These are phyloP conservation scores for Eucalyptus lansdowneana DNA, from an alignment of 345 rosid species.

Conservation along the genomic window DNA sequence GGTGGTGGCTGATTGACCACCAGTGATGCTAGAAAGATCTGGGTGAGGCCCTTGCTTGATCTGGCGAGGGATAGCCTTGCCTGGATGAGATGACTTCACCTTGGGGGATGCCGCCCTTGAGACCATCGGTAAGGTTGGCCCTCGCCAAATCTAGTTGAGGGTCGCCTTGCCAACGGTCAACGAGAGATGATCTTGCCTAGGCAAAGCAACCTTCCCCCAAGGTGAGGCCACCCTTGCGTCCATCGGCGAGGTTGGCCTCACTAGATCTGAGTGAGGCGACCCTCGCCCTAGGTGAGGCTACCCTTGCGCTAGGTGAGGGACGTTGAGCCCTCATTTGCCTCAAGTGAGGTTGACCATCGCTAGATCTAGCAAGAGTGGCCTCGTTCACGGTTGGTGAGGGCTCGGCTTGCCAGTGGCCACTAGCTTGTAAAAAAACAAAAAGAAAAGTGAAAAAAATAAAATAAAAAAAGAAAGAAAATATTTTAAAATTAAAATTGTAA, in stretches of 20 bases:
- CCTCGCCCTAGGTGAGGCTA: rapidly evolving
- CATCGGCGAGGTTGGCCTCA: rapidly evolving
- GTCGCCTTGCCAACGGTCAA: too few relatives aligned
- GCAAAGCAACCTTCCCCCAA: too few relatives aligned
- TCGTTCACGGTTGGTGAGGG: rapidly evolving
- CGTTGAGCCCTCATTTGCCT: rapidly evolving
- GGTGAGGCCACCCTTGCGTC: rapidly evolving
- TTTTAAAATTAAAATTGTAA: too few relatives aligned
- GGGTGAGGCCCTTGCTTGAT: too few relatives aligned
- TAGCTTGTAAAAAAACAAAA: too few relatives aligned
- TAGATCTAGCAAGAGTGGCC: rapidly evolving
- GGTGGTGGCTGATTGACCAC: too few relatives aligned
- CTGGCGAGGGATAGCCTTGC: rapidly evolving
- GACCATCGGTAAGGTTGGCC: rapidly evolving
- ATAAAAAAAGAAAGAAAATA: rapidly evolving
- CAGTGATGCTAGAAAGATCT: rapidly evolving
- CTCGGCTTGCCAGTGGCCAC: rapidly evolving
- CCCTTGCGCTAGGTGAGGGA: too few relatives aligned
- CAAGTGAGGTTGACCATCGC: rapidly evolving
- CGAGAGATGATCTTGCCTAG: rapidly evolving
- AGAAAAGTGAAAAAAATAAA: too few relatives aligned
- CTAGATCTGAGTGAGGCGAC: too few relatives aligned
- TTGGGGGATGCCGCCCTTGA: too few relatives aligned
- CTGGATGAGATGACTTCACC: too few relatives aligned
- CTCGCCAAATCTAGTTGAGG: rapidly evolving